Evolutionary conservation across 306 rosid genomes (phyloP), one percentile per base, ranked within the genome.

Genomic region (Vigna reflexopilosa): DNA sequence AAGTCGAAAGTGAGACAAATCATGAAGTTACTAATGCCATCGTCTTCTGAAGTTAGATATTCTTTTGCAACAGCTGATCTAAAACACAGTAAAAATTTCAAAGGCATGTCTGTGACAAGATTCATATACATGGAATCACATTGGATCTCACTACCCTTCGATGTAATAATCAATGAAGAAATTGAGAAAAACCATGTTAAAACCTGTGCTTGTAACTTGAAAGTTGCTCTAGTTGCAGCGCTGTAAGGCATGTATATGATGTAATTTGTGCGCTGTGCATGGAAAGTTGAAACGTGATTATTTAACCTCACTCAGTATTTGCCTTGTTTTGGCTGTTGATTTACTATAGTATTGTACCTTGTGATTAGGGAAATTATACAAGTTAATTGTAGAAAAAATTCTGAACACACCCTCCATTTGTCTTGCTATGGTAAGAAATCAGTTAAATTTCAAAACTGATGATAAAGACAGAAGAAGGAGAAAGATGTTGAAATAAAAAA

Each of bases 41-140:
- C 17, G 28, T 4, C 16, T 62, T 62, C 22, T 30, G 11, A 24
- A 15, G 32, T 62, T 62, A 0, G 19, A 32, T 62, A 44, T 34
- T 64, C 2, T 36, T 17, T 63, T 34, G 4, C 13, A 17, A 32
- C 14, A 34, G 2, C 1, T 64, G 70, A 36, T 2, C 28, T 9
- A 17, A 40, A 65, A 40, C 30, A 38, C 30, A 5, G 30, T 10
- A 40, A 65, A 40, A 65, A 40, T 17, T 15, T 65, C 32, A 38
- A 34, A 34, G 47, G 49, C 24, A 9, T 7, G 70, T 36, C 28
- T 38, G n/a, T 36, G 28, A 64, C 19, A 64, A 64, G 68, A 63
- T 36, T 64, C 50, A 64, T 64, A 7, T 62, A 34, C 38, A 36
- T 36, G 49, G 69, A 64, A 64, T 64, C 49, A 64, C 70, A 34